Percentiles rank a stretch among this genome's conserved stretches.
Evolutionary conservation across 108 stramenopile species (phyloP).

Genomic region (Schizochytrium sp.): DNA sequence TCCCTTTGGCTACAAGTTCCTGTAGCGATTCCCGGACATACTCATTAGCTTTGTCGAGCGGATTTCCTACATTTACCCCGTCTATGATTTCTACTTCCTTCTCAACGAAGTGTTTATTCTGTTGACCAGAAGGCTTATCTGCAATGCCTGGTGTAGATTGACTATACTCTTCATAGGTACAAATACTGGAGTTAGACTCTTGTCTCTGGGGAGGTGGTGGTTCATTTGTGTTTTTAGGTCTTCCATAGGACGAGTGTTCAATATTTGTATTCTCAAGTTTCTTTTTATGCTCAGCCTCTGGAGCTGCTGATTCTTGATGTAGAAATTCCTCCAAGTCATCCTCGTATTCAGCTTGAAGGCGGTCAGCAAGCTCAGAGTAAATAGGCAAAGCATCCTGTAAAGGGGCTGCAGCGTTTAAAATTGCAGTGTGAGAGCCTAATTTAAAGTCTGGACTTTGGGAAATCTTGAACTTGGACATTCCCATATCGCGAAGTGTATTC

Average conservation of each 20-base stretch:
- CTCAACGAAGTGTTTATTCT: background rate
- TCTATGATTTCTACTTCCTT: background rate
- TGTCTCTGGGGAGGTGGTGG: too few species aligned
- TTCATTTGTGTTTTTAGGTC: too few species aligned
- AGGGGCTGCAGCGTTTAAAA: background rate
- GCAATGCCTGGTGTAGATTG: too few species aligned
- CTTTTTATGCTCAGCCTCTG: background rate
- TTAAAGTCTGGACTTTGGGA: conserved; percentile 12
- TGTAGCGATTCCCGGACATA: background rate
- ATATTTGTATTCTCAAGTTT: background rate
- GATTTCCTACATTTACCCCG: background rate
- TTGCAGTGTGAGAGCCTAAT: background rate
- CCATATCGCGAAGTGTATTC: conserved; percentile 6
- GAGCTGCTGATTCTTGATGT: background rate
- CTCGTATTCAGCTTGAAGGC: background rate
- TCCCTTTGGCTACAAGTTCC: background rate
- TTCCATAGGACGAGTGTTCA: background rate
- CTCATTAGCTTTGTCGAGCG: background rate
- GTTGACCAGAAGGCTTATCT: background rate
- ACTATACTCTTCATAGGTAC: too few species aligned
- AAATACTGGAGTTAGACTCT: too few species aligned
- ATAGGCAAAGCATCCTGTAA: conserved; percentile 1
- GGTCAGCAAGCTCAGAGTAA: conserved; percentile 25
- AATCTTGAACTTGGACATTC: background rate
- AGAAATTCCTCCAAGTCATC: background rate